phyloP scores from a whole-genome alignment of 441 rosid genomes.

The Adansonia madagascariensis region DNA sequence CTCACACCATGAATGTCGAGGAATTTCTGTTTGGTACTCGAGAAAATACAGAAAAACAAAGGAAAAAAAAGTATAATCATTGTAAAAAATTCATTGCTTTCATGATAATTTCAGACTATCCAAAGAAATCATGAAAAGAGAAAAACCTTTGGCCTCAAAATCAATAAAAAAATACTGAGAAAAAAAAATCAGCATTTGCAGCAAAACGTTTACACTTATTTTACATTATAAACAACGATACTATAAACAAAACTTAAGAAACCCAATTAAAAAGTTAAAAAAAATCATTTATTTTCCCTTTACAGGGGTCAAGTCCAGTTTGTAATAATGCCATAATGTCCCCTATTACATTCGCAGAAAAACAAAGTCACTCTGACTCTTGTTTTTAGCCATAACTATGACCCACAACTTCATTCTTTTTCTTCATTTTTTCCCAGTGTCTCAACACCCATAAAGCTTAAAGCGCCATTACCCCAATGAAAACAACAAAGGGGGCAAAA shows the following conservation, averaged over 20 bases:
- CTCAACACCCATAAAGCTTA: neutral
- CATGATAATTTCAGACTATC: neutral
- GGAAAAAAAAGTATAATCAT: neutral
- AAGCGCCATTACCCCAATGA: neutral
- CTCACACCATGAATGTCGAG: neutral
- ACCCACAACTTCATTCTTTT: constrained; percentile 15
- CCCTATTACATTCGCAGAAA: neutral
- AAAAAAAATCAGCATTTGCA: neutral
- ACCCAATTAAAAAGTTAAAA: neutral
- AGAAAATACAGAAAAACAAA: neutral
- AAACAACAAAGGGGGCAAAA: neutral
- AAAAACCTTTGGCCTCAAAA: neutral
- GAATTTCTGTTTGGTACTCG: neutral
- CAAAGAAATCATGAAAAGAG: neutral
- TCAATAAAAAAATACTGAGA: neutral
- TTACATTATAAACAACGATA: neutral
- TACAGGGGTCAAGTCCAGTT: neutral
- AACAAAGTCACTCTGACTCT: neutral
- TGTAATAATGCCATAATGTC: neutral
- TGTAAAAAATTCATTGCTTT: neutral
- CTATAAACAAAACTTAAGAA: neutral
- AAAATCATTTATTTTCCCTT: neutral
- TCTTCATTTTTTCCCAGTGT: neutral
- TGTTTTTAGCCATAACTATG: constrained; percentile 18
- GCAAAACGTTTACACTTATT: neutral